Conservation (phyloP, 768 basidiomycete species). For the Ramaria sp. region DNA sequence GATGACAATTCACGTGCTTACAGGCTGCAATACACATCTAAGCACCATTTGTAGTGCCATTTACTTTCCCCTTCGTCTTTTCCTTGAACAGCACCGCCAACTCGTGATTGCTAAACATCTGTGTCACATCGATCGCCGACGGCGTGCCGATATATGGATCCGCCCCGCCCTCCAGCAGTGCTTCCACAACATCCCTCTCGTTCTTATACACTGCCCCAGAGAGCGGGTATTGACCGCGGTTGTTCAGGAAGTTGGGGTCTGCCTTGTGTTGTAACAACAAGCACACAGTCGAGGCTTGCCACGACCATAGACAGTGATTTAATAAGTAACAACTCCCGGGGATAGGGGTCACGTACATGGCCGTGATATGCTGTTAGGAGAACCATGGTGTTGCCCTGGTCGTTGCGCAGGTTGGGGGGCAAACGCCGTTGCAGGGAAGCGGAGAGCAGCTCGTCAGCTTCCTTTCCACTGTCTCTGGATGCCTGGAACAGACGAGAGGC, state of each 20-base stretch:
- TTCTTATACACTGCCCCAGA: slow-evolving; percentile 74
- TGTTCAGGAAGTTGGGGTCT: slow-evolving; percentile 62
- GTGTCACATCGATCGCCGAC: slow-evolving; percentile 56
- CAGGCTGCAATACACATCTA: neutral
- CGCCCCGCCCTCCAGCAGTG: slow-evolving; percentile 39
- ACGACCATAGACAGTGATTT: neutral
- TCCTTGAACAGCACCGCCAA: slow-evolving; percentile 35
- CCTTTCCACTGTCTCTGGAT: slow-evolving; percentile 46
- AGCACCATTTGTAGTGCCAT: neutral
- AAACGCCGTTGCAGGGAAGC: slow-evolving; percentile 59
- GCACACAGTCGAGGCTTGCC: slow-evolving; percentile 30
- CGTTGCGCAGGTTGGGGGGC: slow-evolving; percentile 62
- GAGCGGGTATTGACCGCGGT: slow-evolving; percentile 60
- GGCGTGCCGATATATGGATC: slow-evolving; percentile 58
- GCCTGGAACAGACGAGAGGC: slow-evolving; percentile 70
- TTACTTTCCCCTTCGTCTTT: neutral
- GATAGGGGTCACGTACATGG: slow-evolving; percentile 21
- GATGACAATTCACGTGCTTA: no score
- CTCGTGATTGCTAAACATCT: slow-evolving; percentile 54
- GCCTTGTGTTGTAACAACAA: slow-evolving; percentile 46
- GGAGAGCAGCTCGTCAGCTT: slow-evolving; percentile 31
- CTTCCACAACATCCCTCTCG: slow-evolving; percentile 50
- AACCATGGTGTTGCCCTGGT: slow-evolving; percentile 67
- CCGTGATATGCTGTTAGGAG: slow-evolving; percentile 74
- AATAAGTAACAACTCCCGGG: no score